Evolutionary conservation across 78 protist species (phyloP).

Genomic region (slime mould (Dictyostelium discoideum)): DNA sequence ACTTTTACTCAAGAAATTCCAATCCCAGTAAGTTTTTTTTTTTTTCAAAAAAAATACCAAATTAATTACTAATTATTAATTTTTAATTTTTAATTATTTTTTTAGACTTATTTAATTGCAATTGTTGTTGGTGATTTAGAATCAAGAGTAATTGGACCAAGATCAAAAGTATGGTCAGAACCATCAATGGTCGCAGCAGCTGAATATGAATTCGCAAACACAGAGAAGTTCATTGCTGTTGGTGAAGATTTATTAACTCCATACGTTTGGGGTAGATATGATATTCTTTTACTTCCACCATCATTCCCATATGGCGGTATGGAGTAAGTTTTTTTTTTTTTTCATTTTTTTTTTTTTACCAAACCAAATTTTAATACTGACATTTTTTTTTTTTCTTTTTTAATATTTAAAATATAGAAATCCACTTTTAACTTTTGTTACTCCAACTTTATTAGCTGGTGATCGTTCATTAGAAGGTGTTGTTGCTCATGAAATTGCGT

Average conservation of each 20-base stretch:
- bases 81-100: neutral
- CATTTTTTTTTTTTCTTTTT: no score
- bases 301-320: slow-evolving; percentile 93
- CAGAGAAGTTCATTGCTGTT: slow-evolving; percentile 79
- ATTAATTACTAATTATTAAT: neutral
- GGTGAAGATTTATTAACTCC: slow-evolving; percentile 79
- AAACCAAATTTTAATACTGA: no score
- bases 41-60: neutral
- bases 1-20: slow-evolving; percentile 83
- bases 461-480: slow-evolving; percentile 89
- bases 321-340: slow-evolving; percentile 58
- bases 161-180: slow-evolving; percentile 87
- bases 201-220: slow-evolving; percentile 89
- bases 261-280: slow-evolving; percentile 91
- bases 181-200: slow-evolving; percentile 81
- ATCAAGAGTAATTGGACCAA: slow-evolving; percentile 85
- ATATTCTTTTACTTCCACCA: slow-evolving; percentile 90
- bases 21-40: slow-evolving; percentile 74
- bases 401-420: slow-evolving; percentile 14
- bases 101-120: slow-evolving; percentile 86
- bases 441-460: slow-evolving; percentile 91
- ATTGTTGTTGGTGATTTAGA: slow-evolving; percentile 85
- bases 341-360: no score
- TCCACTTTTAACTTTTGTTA: slow-evolving; percentile 86
- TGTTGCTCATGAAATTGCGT: slow-evolving; percentile 90